A percentile compares a stretch with the other conserved stretches of the same genome.
Conservation (phyloP, 2,329 filamentous ascomycete genomes). For the Cordyceps farinosa region DNA sequence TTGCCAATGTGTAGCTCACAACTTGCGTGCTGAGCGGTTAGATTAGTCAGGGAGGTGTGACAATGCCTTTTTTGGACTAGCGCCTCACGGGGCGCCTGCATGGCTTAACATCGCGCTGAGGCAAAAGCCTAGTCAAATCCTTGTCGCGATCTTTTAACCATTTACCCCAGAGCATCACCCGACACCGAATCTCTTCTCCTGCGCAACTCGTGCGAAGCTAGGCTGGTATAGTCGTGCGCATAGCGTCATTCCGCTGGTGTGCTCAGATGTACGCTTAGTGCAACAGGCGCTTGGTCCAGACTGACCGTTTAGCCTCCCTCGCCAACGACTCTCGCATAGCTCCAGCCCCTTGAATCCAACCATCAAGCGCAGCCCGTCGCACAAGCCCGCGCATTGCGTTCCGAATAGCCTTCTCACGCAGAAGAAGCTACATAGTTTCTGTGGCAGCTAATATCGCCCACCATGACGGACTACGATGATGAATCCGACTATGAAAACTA, state of each 20-base stretch:
- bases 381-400: not conserved
- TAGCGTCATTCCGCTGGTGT: slow-evolving; percentile 4
- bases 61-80: slow-evolving; percentile 3
- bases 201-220: slow-evolving; percentile 5
- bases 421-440: not conserved
- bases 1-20: no score
- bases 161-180: not conserved
- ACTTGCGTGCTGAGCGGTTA: no score
- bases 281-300: slow-evolving; percentile 12
- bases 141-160: slow-evolving; percentile 9
- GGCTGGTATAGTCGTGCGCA: not conserved
- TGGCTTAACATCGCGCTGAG: slow-evolving; percentile 9
- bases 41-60: slow-evolving; percentile 3
- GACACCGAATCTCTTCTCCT: not conserved
- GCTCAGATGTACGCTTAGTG: slow-evolving; percentile 15
- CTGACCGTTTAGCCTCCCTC: slow-evolving; percentile 9
- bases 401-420: not conserved
- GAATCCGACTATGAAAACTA: slow-evolving; percentile 66
- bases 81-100: not conserved
- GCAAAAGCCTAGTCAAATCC: slow-evolving; percentile 10
- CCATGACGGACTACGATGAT: slow-evolving; percentile 56
- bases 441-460: slow-evolving; percentile 19
- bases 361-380: not conserved
- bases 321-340: not conserved
- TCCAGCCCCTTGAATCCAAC: not conserved